Evolutionary conservation across 2,329 filamentous ascomycete genomes (phyloP), one percentile per base, ranked within the genome.

Genomic region (Xylaria sp.): DNA sequence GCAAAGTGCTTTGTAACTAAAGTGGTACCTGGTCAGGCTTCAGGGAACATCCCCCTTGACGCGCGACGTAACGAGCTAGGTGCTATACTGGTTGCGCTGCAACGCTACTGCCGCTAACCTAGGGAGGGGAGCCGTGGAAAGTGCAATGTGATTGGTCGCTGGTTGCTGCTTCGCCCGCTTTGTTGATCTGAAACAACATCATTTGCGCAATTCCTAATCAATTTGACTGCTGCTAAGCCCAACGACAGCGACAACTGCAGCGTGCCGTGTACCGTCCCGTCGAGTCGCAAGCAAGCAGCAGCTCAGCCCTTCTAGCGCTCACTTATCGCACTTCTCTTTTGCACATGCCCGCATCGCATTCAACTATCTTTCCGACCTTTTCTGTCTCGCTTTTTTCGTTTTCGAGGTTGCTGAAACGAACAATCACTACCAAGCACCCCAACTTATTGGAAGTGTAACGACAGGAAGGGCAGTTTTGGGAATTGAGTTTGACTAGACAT

Each of bases 121-220:
- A 58, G 56, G 39, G 39, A 48, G 39, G 39, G 37, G 59, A 56
- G 46, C 50, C 28, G 9, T 8, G 34, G 13, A 41, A 23, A 6
- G 25, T 25, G 64, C 13, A 34, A 48, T 61, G 12, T 68, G 64
- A 70, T 72, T 72, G 69, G 71, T 57, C 32, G 23, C 5, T 44
- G 50, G 58, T 52, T 54, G 50, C 56, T 70, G 66, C 71, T 72
- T 63, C 71, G 71, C 71, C 71, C 63, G 66, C 69, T 70, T 71
- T 67, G 71, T 68, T 69, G 69, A 69, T 72, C 71, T 72, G 71
- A 72, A 72, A 72, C 71, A 54, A 66, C 63, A 61, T 70, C 59
- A 66, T 71, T 65, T 69, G 50, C 58, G 50, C 62, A 65, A 67
- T 68, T 70, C 69, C 65, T 62, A 54, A 50, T 50, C 46, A 50